Base-by-base conservation (phyloP, 495 filamentous ascomycete species). In the Xylaria curta region DNA sequence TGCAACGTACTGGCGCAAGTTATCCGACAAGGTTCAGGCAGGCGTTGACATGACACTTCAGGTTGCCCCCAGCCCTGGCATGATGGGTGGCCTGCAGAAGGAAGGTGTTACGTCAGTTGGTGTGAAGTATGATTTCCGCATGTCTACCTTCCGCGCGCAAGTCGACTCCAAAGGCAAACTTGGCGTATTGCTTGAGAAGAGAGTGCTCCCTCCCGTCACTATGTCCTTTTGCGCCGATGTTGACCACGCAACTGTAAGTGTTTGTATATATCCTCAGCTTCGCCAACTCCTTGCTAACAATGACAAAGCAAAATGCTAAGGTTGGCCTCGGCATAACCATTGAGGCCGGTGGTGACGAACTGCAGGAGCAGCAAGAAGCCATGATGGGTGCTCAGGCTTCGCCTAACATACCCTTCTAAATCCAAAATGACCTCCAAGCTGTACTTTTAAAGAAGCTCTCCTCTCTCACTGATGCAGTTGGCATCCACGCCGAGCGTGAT, bases 51-150 rank as follows among this genome's bases (percentile, higher is more conserved):
- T 96, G 87, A 97, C 95, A 79, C 88, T 99, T 67, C 89, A 92
- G 74, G 91, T 97, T 76, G 87, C 89, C 42, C 94, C 94, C 63
- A 86, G 86, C 42, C 82, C 85, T 58, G 86, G 83, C 40, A 79
- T 90, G 74, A 90, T 96, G 90, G 92, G 90, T 73, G 86, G 88
- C 26, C 79, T 88, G 61, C 88, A 88, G 76, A 94, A 93, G 77
- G 95, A 98, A 75, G 97, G 97, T 56, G 87, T 92, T 62, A 94
- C 96, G 68, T 92, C 94, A 51, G 86, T 98, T 75, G 97, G 96
- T 78, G 94, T 93, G 75, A 99, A 98, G 84, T 99, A 99, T 81
- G 96, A 98, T 79, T 99, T 99, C 90, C 88, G 93, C 70, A 91
- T 93, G 78, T 95, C 93, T 47, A 95, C 93, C 12, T 97, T 98